phyloP scores from a whole-genome alignment of 2,329 filamentous ascomycete genomes.

The Fusarium sp. region DNA sequence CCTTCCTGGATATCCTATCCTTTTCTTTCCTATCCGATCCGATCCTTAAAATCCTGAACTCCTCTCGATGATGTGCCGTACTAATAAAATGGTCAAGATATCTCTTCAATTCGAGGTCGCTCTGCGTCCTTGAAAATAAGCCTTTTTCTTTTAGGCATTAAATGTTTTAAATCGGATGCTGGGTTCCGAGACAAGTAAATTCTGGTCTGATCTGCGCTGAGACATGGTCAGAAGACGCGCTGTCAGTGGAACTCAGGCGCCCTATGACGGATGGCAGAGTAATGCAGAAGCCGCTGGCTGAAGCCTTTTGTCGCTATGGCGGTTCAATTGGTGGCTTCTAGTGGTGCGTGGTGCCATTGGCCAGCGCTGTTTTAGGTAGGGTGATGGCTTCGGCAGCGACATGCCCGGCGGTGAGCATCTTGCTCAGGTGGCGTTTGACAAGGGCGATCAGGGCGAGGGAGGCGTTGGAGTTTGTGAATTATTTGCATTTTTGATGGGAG shows the following conservation, averaged over 20 bases:
- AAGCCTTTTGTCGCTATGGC: background rate
- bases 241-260: no score
- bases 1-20: background rate
- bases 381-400: no score
- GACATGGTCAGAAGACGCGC: background rate
- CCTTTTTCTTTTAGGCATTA: background rate
- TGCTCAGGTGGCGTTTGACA: constrained; percentile 1
- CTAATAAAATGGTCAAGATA: background rate
- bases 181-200: background rate
- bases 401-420: constrained; percentile 5
- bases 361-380: no score
- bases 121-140: background rate
- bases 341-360: background rate
- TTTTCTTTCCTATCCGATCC: background rate
- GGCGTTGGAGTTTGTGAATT: background rate
- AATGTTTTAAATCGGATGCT: background rate
- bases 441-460: background rate
- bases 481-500: background rate
- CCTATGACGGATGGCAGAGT: no score
- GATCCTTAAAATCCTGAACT: constrained; percentile 16
- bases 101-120: background rate
- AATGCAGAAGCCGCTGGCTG: background rate
- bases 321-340: no score
- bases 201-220: background rate
- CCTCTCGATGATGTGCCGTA: constrained; percentile 19